Base-by-base conservation (phyloP, 2,329 filamentous ascomycete species). In the Grosmannia clavigera region DNA sequence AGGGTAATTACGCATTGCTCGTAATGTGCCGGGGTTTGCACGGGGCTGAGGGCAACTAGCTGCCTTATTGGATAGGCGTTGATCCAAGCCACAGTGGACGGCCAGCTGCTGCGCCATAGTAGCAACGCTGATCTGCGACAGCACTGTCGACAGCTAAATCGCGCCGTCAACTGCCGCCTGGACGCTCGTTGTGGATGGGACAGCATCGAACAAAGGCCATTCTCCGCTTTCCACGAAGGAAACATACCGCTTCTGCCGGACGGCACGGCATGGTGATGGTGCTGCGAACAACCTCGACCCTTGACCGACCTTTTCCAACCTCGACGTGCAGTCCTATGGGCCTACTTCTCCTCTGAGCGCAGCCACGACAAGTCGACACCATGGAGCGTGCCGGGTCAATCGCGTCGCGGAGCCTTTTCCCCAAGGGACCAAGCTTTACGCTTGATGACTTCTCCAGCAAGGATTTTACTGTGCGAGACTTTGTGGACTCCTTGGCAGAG, bases 391-490 rank as follows among this genome's bases (percentile, higher is more conserved):
- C 67, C 62, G 70, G 69, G 61, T 75, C 74, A 55, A 63, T 57
- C 60, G 78, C 78, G 62, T 79, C 82, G 66, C 81, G 85, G 74
- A 79, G 84, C 65, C 80, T 92, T 69, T 92, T 89, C 70, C 86
- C 87, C 61, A 84, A 84, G 72, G 88, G 86, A 48, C 89, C 90
- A 62, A 87, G 81, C 71, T 96, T 96, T 76, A 90, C 85, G 11
- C 80, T 97, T 63, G 90, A 96, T 53, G 91, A 92, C 75, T 90
- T 92, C 73, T 89, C 89, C 61, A 88, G 80, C 71, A 88, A 88
- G 68, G 94, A 97, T 75, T 99, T 97, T 70, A 96, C 97, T 64
- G 92, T 97, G 65, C 91, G 95, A 69, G 94, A 99, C 75, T 99
- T 99, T 71, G 86, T 99, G 67, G 95, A 99, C 71, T 84, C 86